Evolutionary conservation across 768 basidiomycete genomes (phyloP), one percentile per base, ranked within the genome.

Genomic region (Arthromyces matolae): DNA sequence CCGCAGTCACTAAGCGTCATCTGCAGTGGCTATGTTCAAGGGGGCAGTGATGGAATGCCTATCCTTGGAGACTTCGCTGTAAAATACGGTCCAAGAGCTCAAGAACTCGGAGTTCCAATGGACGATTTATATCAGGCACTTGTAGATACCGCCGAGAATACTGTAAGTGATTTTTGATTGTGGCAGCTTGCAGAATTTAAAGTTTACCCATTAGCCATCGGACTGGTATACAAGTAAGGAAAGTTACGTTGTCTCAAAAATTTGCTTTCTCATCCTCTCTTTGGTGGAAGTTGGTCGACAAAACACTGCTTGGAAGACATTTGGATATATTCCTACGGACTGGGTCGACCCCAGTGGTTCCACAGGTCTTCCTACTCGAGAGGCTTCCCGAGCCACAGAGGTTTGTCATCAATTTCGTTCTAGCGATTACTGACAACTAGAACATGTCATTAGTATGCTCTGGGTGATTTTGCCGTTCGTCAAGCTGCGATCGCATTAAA

Each of bases 381-480:
- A 78, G 56, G 77, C 72, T 4, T 77, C 77, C 1, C 60, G 77
- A 12, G 69, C 75, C 5, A 67, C 66, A 40, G 77, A 78, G 66
- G 75, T 72, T 31, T 14, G 56, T 31, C n/a, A 9, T 22, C 40
- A 42, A 22, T 34, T 20, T 28, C 12, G 35, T 48, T 42, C 19
- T 28, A 10, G 33, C 8, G 5, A 29, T 8, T 22, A 7, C 18
- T 27, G 19, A 22, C 35, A 19, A 28, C 20, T 22, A n/a, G n/a
- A n/a, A n/a, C n/a, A n/a, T 22, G 14, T 16, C 20, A 28, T 9
- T 46, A 76, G 73, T 79, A 78, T 51, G 67, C 76, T 5, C 57
- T 77, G 1, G 71, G 72, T 6, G 77, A 79, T 54, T 79, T 79
- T 42, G 76, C 74, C 3, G 76, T 78, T 18, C 74, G 75, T 18